Evolutionary conservation across 2,329 filamentous ascomycete genomes (phyloP).

Genomic region (Penicillium sp.): DNA sequence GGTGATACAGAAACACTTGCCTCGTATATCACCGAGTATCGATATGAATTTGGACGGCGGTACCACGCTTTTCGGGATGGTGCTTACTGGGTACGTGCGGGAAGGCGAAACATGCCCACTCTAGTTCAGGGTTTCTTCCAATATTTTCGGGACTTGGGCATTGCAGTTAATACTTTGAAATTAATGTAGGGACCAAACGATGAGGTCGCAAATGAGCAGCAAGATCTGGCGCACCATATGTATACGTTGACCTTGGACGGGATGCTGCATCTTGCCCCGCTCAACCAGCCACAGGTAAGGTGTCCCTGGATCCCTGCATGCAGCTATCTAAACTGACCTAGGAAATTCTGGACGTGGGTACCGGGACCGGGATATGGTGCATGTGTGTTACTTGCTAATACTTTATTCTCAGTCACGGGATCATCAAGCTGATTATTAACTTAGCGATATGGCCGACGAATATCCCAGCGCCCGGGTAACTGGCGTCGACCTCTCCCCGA

Average conservation of each 20-base stretch:
- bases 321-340: conserved; percentile 1
- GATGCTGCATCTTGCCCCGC: conserved; percentile 32
- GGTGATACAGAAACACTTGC: conserved; percentile 31
- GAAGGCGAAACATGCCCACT: neutral
- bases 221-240: conserved; percentile 44
- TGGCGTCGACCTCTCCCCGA: conserved; percentile 53
- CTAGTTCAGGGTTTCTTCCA: neutral
- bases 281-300: conserved; percentile 18
- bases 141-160: neutral
- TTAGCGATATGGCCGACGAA: conserved; percentile 35
- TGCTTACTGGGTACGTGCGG: conserved; percentile 23
- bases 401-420: neutral
- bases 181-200: conserved; percentile 22
- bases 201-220: conserved; percentile 22
- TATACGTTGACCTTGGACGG: conserved; percentile 35
- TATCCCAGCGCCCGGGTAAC: conserved; percentile 45
- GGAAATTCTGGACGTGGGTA: conserved; percentile 28
- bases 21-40: conserved; percentile 32
- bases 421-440: neutral
- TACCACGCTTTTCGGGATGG: conserved; percentile 38
- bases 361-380: conserved; percentile 26
- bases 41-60: conserved; percentile 33
- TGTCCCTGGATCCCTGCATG: neutral
- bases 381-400: conserved; percentile 11
- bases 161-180: neutral